Percentiles rank a stretch among this genome's conserved stretches.
phyloP scores from a whole-genome alignment of 169 alveolate genomes.

The Cryptosporidium baileyi region DNA sequence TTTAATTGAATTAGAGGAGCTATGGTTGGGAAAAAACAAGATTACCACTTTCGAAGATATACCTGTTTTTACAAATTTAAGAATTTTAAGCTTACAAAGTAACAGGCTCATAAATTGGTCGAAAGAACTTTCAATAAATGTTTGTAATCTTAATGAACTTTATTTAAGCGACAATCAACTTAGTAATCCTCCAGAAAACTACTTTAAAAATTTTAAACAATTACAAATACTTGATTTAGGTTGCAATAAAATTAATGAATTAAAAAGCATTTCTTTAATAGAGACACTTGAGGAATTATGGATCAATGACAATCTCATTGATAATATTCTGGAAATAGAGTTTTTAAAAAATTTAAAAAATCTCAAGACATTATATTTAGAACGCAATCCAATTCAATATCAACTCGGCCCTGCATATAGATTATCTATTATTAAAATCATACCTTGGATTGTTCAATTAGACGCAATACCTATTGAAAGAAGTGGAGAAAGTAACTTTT shows the following conservation, averaged over 20 bases:
- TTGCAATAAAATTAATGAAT: conserved; percentile 75
- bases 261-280: conserved; percentile 72
- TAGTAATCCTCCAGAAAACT: conserved; percentile 72
- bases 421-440: conserved; percentile 73
- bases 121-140: conserved; percentile 67
- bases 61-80: conserved; percentile 76
- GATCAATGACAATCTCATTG: conserved; percentile 80
- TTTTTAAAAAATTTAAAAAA: conserved; percentile 68
- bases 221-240: conserved; percentile 81
- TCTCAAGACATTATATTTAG: conserved; percentile 80
- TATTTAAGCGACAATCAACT: conserved; percentile 81
- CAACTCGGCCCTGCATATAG: conserved; percentile 82
- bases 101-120: conserved; percentile 81
- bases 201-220: conserved; percentile 18
- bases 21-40: conserved; percentile 89
- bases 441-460: conserved; percentile 74
- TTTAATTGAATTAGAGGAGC: conserved; percentile 78
- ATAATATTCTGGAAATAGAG: conserved; percentile 73
- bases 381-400: conserved; percentile 81
- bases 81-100: conserved; percentile 81
- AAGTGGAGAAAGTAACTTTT: conserved; percentile 28
- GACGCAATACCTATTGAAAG: conserved; percentile 47
- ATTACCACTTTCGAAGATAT: conserved; percentile 75
- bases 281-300: conserved; percentile 80
- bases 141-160: conserved; percentile 74